Evolutionary conservation across 371 early-diverging fungal species (phyloP).

Genomic region (Nosema granulosis): DNA sequence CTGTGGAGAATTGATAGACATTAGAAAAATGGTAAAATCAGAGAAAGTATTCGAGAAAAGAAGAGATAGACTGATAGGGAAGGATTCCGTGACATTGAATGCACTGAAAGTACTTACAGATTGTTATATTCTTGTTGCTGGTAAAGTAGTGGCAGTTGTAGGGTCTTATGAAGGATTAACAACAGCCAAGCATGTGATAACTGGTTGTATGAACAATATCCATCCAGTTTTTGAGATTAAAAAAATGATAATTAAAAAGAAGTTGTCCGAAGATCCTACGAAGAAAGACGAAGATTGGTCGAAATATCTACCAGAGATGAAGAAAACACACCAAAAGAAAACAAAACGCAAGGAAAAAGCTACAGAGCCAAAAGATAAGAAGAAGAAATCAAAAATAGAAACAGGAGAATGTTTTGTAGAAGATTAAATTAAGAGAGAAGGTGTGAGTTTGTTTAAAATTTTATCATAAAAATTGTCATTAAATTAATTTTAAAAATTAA

Average conservation of each 20-base stretch:
- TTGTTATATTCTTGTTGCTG: conserved; percentile 90
- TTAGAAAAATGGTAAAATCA: conserved; percentile 82
- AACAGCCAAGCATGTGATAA: conserved; percentile 78
- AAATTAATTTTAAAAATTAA: no score
- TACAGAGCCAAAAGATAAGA: background rate
- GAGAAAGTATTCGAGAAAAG: conserved; percentile 94
- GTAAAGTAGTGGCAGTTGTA: conserved; percentile 89
- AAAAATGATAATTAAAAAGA: conserved; percentile 90
- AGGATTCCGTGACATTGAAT: conserved; percentile 87
- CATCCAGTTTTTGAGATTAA: conserved; percentile 99
- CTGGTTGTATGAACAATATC: conserved; percentile 89
- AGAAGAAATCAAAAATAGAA: conserved; percentile 49
- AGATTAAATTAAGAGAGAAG: no score
- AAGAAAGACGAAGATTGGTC: conserved; percentile 92
- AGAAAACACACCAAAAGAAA: conserved; percentile 78
- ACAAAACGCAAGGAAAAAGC: conserved; percentile 57
- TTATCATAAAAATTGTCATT: no score
- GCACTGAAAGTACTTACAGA: conserved; percentile 91
- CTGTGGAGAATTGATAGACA: conserved; percentile 89
- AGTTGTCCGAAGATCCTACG: conserved; percentile 87
- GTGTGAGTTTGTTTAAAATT: no score
- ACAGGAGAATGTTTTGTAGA: conserved; percentile 57
- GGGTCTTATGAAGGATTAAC: conserved; percentile 77
- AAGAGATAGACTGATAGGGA: conserved; percentile 88
- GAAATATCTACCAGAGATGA: conserved; percentile 90